Base-by-base conservation (phyloP, 148 eudicot genomes). In the Vaccinium myrtillus region DNA sequence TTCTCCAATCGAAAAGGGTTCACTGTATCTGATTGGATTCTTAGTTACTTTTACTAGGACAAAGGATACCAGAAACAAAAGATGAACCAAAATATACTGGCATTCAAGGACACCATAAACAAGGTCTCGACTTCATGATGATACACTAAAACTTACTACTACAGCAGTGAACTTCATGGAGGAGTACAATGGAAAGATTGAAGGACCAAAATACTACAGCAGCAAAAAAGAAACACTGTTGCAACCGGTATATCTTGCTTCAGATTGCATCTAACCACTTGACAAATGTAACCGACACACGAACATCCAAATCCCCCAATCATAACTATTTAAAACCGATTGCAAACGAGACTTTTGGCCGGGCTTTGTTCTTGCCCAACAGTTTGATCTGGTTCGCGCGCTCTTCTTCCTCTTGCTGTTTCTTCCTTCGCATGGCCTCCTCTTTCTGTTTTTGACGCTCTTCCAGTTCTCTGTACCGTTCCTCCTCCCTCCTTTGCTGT, bases 341-440 rank as follows among this genome's bases (percentile, higher is more conserved):
- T 7, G 95, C 98, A 84, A 95, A 94, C 5, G 98, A 95, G 85
- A 95, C 73, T 80, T 93, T 95, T 0, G 98, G 98, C 59, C 98
- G 91, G 25, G 98, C 87, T 82, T 94, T 95, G 89, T 94, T 95
- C 90, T 95, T 95, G 71, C 98, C 98, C 86, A 95, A 87, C 55
- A 95, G 81, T 82, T 86, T 82, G 92, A 93, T 90, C 87, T 94
- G 98, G 75, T 95, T 94, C 7, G 90, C 87, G 13, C 95, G 89
- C 90, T 94, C 99, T 90, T 92, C 98, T 79, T 92, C 97, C 81
- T 96, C 99, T 84, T 93, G 91, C 84, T 91, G 97, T 82, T 92
- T 94, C 89, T 96, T 94, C 91, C 91, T 92, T 43, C 90, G 88
- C 90, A 96, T 30, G 13, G 98, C 98, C 91, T 92, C 98, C 86